A percentile compares a stretch with the other conserved stretches of the same genome.
Conservation (phyloP, 2,329 filamentous ascomycete genomes). For the Whalleya microplaca region DNA sequence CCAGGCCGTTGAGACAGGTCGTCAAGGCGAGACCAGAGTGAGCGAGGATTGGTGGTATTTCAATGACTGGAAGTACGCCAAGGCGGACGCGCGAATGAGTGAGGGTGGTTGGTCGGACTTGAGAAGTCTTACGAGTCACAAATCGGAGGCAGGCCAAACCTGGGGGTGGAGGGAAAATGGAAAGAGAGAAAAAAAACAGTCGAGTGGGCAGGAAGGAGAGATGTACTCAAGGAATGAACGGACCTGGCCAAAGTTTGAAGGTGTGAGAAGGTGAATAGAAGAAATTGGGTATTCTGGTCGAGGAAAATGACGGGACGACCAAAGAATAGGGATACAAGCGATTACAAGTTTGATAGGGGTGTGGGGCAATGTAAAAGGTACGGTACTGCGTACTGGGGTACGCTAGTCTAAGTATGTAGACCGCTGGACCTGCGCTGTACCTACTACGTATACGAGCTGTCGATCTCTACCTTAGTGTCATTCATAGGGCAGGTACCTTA, state of each 20-base stretch:
- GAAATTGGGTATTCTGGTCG: conserved; percentile 19
- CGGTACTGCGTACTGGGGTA: neutral
- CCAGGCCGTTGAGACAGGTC: conserved; percentile 19
- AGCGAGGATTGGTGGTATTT: conserved; percentile 25
- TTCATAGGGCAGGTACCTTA: neutral
- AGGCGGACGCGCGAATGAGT: conserved; percentile 33
- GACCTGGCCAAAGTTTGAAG: conserved; percentile 9
- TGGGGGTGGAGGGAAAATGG: conserved; percentile 16
- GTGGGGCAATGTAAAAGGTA: neutral
- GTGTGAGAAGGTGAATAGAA: conserved; percentile 5
- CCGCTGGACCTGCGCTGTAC: neutral
- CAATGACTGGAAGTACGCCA: conserved; percentile 37
- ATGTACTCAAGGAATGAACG: conserved; percentile 26
- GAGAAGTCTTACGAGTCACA: conserved; percentile 32
- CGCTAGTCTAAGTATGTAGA: neutral
- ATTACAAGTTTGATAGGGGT: neutral
- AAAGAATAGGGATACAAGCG: neutral
- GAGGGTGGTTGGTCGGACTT: conserved; percentile 32
- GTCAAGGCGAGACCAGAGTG: conserved; percentile 19
- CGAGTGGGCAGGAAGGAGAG: conserved; percentile 19
- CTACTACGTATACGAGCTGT: neutral
- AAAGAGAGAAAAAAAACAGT: conserved; percentile 18
- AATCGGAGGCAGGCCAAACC: conserved; percentile 28
- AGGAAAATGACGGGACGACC: neutral
- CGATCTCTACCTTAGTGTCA: neutral